Percentiles rank a stretch among this genome's conserved stretches.
Conservation (phyloP, 257 asterid species). For the Linaria vulgaris region DNA sequence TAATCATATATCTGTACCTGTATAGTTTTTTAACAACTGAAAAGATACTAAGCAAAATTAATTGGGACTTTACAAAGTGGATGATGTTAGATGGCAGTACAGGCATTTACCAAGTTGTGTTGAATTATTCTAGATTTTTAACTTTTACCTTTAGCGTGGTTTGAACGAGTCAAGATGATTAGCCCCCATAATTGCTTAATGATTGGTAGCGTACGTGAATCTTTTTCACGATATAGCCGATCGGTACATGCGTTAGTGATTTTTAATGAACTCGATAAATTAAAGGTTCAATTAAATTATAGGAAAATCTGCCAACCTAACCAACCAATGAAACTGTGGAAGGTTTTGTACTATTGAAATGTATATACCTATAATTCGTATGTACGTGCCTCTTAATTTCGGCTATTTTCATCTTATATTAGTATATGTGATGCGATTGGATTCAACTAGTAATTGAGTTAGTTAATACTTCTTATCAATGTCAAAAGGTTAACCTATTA, state of each 20-base stretch:
- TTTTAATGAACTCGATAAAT: too few species aligned
- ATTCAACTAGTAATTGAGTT: constrained; percentile 17
- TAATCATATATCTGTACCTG: too few species aligned
- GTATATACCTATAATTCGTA: too few species aligned
- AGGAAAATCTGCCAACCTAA: too few species aligned
- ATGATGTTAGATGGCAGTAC: not conserved
- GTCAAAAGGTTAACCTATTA: constrained; percentile 31
- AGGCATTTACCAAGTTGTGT: not conserved
- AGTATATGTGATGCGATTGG: constrained; percentile 1
- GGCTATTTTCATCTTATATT: not conserved
- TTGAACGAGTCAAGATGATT: not conserved
- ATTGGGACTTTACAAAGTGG: not conserved
- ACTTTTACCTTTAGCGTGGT: not conserved
- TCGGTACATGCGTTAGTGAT: too few species aligned
- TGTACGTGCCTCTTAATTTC: constrained; percentile 10
- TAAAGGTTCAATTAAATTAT: too few species aligned
- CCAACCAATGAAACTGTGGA: too few species aligned
- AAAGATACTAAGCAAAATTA: too few species aligned
- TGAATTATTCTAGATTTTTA: not conserved
- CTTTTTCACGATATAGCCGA: too few species aligned
- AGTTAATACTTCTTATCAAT: constrained; percentile 3
- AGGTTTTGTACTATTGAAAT: too few species aligned
- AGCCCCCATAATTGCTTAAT: constrained; percentile 7
- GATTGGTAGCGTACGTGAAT: constrained; percentile 1
- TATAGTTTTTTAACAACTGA: not conserved